phyloP scores from a whole-genome alignment of 306 rosid genomes.

The Medicago lupulina region DNA sequence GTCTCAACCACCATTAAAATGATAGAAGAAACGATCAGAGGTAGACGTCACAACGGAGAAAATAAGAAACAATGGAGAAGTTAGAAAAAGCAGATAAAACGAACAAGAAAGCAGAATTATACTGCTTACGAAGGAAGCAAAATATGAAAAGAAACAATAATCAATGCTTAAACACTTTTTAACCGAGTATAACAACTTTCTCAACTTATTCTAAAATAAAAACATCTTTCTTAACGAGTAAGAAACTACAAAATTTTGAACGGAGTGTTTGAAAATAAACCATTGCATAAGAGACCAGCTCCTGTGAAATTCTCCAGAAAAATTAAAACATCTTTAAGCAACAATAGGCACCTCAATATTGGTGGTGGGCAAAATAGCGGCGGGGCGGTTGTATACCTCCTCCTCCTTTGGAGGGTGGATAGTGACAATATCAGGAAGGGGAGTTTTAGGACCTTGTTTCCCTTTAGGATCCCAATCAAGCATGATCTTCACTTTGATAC shows the following conservation, averaged over 20 bases:
- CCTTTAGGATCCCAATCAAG: constrained; percentile 87
- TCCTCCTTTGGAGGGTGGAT: constrained; percentile 87
- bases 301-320: background rate
- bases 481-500: constrained; percentile 80
- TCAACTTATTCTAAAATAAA: too few species aligned
- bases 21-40: background rate
- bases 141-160: background rate
- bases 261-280: background rate
- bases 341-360: constrained; percentile 62
- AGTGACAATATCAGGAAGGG: constrained; percentile 75
- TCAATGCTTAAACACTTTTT: background rate
- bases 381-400: constrained; percentile 54
- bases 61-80: background rate
- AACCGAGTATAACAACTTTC: background rate
- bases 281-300: background rate
- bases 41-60: background rate
- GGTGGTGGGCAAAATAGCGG: constrained; percentile 42
- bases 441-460: constrained; percentile 74
- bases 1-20: background rate
- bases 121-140: background rate
- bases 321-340: constrained; percentile 43
- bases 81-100: background rate
- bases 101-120: background rate
- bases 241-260: constrained; percentile 33
- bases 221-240: background rate